Evolutionary conservation across 2,329 filamentous ascomycete genomes (phyloP).

Genomic region (Albophoma yamanashiensis): DNA sequence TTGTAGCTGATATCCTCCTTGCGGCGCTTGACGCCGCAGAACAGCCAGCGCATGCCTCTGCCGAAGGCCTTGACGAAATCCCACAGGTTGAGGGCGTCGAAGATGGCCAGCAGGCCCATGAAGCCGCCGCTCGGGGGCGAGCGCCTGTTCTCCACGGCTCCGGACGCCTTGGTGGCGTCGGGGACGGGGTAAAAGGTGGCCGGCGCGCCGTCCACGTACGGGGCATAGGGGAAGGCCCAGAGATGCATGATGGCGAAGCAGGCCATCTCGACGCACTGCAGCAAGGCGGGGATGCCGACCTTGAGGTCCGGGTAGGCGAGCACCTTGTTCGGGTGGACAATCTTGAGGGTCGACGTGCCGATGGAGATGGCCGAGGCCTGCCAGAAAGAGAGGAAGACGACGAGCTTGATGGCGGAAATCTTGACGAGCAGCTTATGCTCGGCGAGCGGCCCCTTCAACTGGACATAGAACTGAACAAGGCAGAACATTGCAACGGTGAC

Average conservation of each 20-base stretch:
- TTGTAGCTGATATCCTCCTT: constrained; percentile 41
- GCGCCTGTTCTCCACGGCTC: constrained; percentile 31
- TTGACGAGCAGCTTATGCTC: constrained; percentile 68
- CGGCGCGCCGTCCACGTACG: constrained; percentile 45
- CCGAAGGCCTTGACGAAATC: constrained; percentile 74
- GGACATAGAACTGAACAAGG: constrained; percentile 76
- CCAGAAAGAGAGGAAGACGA: constrained; percentile 90
- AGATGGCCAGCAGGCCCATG: constrained; percentile 52
- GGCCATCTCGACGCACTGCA: constrained; percentile 80
- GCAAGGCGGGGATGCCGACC: constrained; percentile 66
- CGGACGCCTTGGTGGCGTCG: constrained; percentile 26
- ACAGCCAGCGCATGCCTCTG: constrained; percentile 69
- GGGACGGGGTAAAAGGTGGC: constrained; percentile 35
- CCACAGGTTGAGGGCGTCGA: constrained; percentile 69
- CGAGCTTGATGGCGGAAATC: constrained; percentile 76
- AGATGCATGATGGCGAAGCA: constrained; percentile 68
- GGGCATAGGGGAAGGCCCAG: constrained; percentile 70
- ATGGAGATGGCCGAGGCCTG: constrained; percentile 48
- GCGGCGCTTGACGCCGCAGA: constrained; percentile 58
- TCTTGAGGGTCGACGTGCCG: constrained; percentile 45
- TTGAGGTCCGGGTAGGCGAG: constrained; percentile 67
- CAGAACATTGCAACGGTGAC: constrained; percentile 84
- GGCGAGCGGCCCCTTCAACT: constrained; percentile 57
- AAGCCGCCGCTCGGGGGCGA: constrained; percentile 51
- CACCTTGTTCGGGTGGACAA: constrained; percentile 48